These are phyloP conservation scores for Russula brevipes DNA, from an alignment of 768 basidiomycete genomes.

Conservation along the genomic window DNA sequence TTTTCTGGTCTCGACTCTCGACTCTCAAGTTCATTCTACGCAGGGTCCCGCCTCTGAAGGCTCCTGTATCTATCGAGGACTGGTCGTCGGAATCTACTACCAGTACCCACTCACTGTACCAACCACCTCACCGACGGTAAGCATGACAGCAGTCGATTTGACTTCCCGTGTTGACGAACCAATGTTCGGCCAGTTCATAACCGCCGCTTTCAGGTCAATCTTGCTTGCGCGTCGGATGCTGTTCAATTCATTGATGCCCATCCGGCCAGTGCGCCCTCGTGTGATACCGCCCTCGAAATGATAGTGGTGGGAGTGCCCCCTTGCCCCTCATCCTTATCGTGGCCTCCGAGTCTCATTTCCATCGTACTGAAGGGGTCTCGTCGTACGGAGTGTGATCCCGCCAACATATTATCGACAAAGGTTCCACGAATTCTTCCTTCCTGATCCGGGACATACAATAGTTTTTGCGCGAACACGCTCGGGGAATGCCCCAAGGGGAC, in stretches of 20 bases:
- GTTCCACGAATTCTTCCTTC: no score
- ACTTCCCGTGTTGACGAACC: slow-evolving; percentile 1
- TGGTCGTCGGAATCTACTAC: slow-evolving; percentile 70
- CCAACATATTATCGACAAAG: no score
- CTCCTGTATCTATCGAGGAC: slow-evolving; percentile 59
- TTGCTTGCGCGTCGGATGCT: slow-evolving; percentile 45
- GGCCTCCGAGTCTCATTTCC: no score
- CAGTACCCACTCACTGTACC: slow-evolving; percentile 43
- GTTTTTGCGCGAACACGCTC: no score
- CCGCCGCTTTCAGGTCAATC: slow-evolving; percentile 73
- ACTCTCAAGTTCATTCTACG: slow-evolving; percentile 28
- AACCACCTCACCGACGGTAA: slow-evolving; percentile 19
- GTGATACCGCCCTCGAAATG: slow-evolving; percentile 24
- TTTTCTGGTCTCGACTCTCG: slow-evolving; percentile 34
- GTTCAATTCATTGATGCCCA: slow-evolving; percentile 53
- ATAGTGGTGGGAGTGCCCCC: no score
- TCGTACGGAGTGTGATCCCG: no score
- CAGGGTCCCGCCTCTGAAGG: slow-evolving; percentile 70
- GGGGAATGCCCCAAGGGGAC: no score
- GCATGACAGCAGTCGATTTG: not conserved
- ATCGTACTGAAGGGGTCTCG: no score
- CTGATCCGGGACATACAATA: no score
- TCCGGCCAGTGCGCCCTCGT: slow-evolving; percentile 70
- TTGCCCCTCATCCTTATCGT: no score
- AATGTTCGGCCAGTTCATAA: slow-evolving; percentile 49